Evolutionary conservation across 805 yeast species (phyloP).

Genomic region (Clavispora santaluciae): DNA sequence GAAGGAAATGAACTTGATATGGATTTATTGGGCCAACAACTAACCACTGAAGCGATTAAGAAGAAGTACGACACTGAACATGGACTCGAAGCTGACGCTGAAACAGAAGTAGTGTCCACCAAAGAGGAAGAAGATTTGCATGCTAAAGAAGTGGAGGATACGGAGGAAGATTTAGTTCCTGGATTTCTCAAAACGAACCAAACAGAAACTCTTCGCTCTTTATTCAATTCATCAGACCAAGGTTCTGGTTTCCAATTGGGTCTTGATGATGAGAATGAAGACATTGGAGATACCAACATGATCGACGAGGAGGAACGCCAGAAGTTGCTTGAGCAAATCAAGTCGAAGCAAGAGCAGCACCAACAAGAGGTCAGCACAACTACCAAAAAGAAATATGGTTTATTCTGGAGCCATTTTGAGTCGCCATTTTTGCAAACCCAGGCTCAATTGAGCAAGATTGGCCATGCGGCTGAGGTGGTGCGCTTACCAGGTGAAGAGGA

Average conservation of each 20-base stretch:
- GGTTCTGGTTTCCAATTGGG: slow-evolving; percentile 35
- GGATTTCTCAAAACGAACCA: slow-evolving; percentile 41
- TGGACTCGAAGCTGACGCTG: slow-evolving; percentile 6
- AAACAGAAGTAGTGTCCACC: background rate
- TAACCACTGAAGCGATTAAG: slow-evolving; percentile 27
- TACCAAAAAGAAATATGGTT: slow-evolving; percentile 30
- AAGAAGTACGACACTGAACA: slow-evolving; percentile 24
- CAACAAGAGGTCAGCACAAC: slow-evolving; percentile 10
- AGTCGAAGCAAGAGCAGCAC: slow-evolving; percentile 28
- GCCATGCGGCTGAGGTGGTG: slow-evolving; percentile 26
- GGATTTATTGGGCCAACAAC: slow-evolving; percentile 20
- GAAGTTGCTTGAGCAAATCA: slow-evolving; percentile 26
- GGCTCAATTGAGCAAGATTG: slow-evolving; percentile 64
- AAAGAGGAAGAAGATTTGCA: slow-evolving; percentile 1
- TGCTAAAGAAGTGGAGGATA: background rate
- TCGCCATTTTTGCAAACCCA: slow-evolving; percentile 88
- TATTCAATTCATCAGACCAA: slow-evolving; percentile 42
- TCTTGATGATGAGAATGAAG: slow-evolving; percentile 23
- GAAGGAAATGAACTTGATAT: slow-evolving; percentile 38
- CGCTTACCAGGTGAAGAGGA: slow-evolving; percentile 34
- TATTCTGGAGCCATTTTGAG: slow-evolving; percentile 77
- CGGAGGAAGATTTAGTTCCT: slow-evolving; percentile 48
- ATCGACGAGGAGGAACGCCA: slow-evolving; percentile 16
- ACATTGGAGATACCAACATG: slow-evolving; percentile 10
- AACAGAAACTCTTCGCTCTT: slow-evolving; percentile 59